Evolutionary conservation across 2,329 filamentous ascomycete genomes (phyloP).

Genomic region (Aureobasidium sp.): DNA sequence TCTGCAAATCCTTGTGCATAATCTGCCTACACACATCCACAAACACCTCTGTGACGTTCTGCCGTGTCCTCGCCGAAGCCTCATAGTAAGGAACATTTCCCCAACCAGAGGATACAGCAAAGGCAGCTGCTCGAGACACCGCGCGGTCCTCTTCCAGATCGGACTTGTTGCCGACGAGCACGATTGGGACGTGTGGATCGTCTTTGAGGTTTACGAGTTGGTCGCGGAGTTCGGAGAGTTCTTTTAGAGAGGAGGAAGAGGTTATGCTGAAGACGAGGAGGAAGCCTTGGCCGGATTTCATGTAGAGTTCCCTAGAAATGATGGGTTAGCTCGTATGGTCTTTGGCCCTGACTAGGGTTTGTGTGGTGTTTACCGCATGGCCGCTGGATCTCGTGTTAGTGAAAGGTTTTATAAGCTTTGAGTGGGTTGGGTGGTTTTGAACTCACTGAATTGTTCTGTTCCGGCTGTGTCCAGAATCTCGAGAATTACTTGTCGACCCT

Average conservation of each 20-base stretch:
- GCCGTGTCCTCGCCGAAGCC: constrained; percentile 70
- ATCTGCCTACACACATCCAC: constrained; percentile 32
- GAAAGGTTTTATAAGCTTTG: constrained; percentile 15
- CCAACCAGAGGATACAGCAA: constrained; percentile 80
- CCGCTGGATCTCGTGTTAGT: constrained; percentile 30
- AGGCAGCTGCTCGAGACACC: constrained; percentile 70
- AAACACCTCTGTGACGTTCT: constrained; percentile 88
- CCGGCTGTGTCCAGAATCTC: constrained; percentile 90
- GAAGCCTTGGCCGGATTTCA: constrained; percentile 90
- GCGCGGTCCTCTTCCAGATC: constrained; percentile 79
- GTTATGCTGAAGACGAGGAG: constrained; percentile 89
- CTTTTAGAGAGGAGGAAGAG: constrained; percentile 71
- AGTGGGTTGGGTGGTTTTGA: neutral
- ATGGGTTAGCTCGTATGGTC: neutral
- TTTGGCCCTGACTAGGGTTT: too few species aligned
- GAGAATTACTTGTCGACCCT: constrained; percentile 81
- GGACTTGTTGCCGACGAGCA: constrained; percentile 87
- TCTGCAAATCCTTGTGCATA: constrained; percentile 20
- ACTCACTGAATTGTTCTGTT: constrained; percentile 85
- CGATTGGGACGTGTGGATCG: constrained; percentile 62
- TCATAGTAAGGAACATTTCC: constrained; percentile 84
- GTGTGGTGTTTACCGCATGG: constrained; percentile 43
- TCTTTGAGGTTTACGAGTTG: constrained; percentile 90
- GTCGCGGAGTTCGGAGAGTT: constrained; percentile 72
- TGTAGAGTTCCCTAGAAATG: constrained; percentile 66